A percentile compares a stretch with the other conserved stretches of the same genome.
These are phyloP conservation scores for Pulveroboletus sp. DNA, from an alignment of 1,284 basidiomycete species.

Conservation along the genomic window DNA sequence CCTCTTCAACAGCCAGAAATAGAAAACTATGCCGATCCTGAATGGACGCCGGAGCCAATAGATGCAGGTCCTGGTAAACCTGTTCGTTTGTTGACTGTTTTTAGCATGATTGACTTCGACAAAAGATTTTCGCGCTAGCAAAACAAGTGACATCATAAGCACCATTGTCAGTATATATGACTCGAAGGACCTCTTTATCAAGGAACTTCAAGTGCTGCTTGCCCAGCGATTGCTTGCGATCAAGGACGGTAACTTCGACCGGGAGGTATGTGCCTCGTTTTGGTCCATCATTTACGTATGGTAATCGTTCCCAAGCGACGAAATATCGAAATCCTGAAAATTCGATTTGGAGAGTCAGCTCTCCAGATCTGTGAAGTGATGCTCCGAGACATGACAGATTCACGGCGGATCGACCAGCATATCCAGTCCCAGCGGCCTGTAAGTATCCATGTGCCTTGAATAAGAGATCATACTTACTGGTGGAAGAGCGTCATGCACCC, in stretches of 20 bases:
- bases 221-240: slow-evolving; percentile 80
- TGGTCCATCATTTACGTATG: not conserved
- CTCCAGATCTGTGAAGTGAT: slow-evolving; percentile 95
- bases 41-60: slow-evolving; percentile 91
- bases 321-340: slow-evolving; percentile 89
- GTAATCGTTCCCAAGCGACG: slow-evolving; percentile 55
- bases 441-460: slow-evolving; percentile 22
- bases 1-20: slow-evolving; percentile 67
- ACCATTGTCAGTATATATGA: slow-evolving; percentile 95
- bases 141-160: slow-evolving; percentile 87
- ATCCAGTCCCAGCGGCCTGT: slow-evolving; percentile 74
- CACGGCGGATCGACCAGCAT: slow-evolving; percentile 80
- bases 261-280: slow-evolving; percentile 58
- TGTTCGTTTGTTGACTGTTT: not conserved
- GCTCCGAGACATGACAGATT: slow-evolving; percentile 93
- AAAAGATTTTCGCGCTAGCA: slow-evolving; percentile 84
- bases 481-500: slow-evolving; percentile 60
- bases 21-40: slow-evolving; percentile 86
- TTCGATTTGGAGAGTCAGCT: slow-evolving; percentile 88
- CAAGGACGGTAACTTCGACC: slow-evolving; percentile 76
- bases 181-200: slow-evolving; percentile 90
- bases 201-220: slow-evolving; percentile 86
- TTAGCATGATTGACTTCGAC: slow-evolving; percentile 5
- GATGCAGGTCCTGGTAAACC: slow-evolving; percentile 75
- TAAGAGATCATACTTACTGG: slow-evolving; percentile 4